Percentiles rank a stretch among this genome's conserved stretches.
Evolutionary conservation across 2,329 filamentous ascomycete genomes (phyloP).

Genomic region (Penicillium sp.): DNA sequence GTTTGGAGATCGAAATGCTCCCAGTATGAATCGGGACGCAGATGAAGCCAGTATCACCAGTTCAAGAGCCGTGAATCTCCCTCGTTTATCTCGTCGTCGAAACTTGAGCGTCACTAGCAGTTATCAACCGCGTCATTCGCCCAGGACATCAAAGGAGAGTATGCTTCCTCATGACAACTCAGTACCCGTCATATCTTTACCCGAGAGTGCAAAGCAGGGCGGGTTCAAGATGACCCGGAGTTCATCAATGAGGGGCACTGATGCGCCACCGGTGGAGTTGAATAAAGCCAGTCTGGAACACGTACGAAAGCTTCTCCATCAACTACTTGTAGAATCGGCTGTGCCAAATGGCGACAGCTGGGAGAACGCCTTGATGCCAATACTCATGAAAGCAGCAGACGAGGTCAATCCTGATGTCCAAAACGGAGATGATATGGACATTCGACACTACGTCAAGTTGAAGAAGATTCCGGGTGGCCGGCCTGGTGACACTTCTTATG

Average conservation of each 20-base stretch:
- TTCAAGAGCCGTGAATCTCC: constrained; percentile 56
- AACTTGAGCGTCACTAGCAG: constrained; percentile 83
- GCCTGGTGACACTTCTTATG: constrained; percentile 90
- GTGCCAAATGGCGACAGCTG: constrained; percentile 73
- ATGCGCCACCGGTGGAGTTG: constrained; percentile 73
- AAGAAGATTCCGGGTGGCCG: constrained; percentile 92
- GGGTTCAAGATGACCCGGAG: constrained; percentile 65
- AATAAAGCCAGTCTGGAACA: constrained; percentile 86
- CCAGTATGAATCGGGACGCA: constrained; percentile 66
- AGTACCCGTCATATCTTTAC: constrained; percentile 39
- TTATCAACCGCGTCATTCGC: constrained; percentile 67
- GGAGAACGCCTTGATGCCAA: constrained; percentile 87
- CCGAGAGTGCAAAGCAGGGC: constrained; percentile 33
- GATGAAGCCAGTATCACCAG: constrained; percentile 64
- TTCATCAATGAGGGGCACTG: constrained; percentile 74
- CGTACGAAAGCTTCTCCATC: constrained; percentile 77
- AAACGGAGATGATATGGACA: constrained; percentile 90
- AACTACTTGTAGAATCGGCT: constrained; percentile 73
- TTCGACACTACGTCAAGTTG: constrained; percentile 93
- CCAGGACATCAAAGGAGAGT: constrained; percentile 61
- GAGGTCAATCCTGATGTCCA: constrained; percentile 93
- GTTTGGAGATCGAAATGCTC: constrained; percentile 70
- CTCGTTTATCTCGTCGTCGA: constrained; percentile 66
- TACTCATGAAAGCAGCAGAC: constrained; percentile 84
- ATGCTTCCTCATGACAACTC: constrained; percentile 39